Conservation (phyloP, 169 alveolate genomes). For the Cryptosporidium parvum region DNA sequence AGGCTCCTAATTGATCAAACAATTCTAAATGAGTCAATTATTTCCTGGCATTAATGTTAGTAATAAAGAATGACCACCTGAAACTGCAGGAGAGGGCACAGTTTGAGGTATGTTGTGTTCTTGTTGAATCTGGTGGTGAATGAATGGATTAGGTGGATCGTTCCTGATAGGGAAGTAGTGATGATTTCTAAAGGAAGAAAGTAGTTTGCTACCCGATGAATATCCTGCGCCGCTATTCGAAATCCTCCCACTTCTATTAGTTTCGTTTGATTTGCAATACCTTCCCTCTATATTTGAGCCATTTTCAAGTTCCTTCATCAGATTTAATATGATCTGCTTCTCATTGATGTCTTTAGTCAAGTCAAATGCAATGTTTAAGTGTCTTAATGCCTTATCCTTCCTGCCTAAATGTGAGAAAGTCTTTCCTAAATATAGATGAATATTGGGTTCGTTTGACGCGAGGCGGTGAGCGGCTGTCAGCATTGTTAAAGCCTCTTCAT, state of each 20-base stretch:
- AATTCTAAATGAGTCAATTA: neutral
- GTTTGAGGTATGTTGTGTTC: constrained; percentile 37
- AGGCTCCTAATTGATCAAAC: neutral
- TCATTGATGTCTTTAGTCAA: constrained; percentile 77
- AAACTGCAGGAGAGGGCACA: constrained; percentile 17
- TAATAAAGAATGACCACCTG: constrained; percentile 51
- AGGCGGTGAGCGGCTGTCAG: constrained; percentile 82
- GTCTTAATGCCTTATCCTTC: constrained; percentile 84
- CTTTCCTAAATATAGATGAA: constrained; percentile 86
- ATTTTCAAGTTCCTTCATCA: constrained; percentile 66
- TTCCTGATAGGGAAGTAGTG: constrained; percentile 72
- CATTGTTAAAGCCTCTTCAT: constrained; percentile 85
- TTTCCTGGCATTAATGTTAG: constrained; percentile 71
- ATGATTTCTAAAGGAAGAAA: constrained; percentile 73
- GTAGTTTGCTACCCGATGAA: constrained; percentile 37
- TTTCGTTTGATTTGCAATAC: constrained; percentile 10
- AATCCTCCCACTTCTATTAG: neutral
- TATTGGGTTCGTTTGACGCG: constrained; percentile 87
- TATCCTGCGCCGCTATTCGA: constrained; percentile 5
- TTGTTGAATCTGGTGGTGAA: constrained; percentile 48
- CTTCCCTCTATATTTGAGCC: constrained; percentile 22
- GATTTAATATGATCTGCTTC: constrained; percentile 51
- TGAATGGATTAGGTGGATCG: constrained; percentile 73
- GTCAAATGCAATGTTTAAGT: constrained; percentile 87
- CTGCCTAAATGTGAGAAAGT: constrained; percentile 83